Evolutionary conservation across 345 rosid species (phyloP), one percentile per base, ranked within the genome.

Genomic region (Aquilaria yunnanensis): DNA sequence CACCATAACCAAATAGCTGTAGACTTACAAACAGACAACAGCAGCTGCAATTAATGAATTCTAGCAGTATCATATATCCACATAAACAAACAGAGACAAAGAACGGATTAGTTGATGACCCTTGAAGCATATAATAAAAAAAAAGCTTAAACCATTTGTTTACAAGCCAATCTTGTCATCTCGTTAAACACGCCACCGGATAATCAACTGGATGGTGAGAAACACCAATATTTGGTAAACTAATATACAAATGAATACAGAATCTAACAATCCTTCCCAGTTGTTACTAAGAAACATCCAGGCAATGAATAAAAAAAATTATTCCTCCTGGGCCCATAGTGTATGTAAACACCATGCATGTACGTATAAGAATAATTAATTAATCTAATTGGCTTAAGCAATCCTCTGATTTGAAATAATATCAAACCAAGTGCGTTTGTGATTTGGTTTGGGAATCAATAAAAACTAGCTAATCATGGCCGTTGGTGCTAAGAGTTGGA

Each of bases 21-120:
- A 60, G 29, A 67, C 70, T 63, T 65, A 67, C 62, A 73, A 75
- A 73, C 74, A 64, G 76, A 80, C 74, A 73, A 77, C 45, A 70
- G 76, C 74, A 65, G 67, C 85, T 63, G 67, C 66, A 79, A 75
- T 77, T 78, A 71, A 63, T 62, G 61, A 59, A 63, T 56, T 23
- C 23, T 23, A 51, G 73, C 70, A 60, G 57, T 54, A 65, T 49
- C 77, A 64, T 64, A 68, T 54, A 65, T 37, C 56, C 47, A 65
- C 52, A 48, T 30, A 33, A 60, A 14, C 69, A 23, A 16, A 54
- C 14, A 14, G 16, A 48, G 57, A 9, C 51, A 34, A 33, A n/a
- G 67, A 14, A 51, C 32, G 53, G n/a, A 64, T 41, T 32, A 41
- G 53, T 67, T 2, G 52, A 59, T 33, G 57, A 32, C 59, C 47